phyloP scores from a whole-genome alignment of 2,329 filamentous ascomycete genomes.

The Talaromyces sp. region DNA sequence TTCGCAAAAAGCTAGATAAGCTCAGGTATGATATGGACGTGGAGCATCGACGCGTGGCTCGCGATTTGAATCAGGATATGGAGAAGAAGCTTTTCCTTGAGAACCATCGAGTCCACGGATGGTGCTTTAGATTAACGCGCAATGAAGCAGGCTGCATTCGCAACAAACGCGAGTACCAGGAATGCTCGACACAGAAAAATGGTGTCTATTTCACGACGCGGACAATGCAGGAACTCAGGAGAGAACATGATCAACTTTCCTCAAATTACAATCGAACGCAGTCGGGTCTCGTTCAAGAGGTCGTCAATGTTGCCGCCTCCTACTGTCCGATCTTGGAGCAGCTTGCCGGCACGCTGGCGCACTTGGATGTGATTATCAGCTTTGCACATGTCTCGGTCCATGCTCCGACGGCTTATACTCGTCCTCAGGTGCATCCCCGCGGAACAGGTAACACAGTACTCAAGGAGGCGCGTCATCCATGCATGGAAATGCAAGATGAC shows the following conservation, averaged over 20 bases:
- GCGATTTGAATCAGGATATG: conserved; percentile 82
- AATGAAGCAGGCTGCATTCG: conserved; percentile 89
- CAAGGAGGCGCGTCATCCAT: conserved; percentile 91
- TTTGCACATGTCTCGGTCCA: conserved; percentile 92
- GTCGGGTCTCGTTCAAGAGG: conserved; percentile 81
- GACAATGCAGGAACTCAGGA: conserved; percentile 68
- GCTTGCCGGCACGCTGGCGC: conserved; percentile 79
- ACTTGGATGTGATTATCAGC: conserved; percentile 90
- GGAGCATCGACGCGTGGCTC: conserved; percentile 70
- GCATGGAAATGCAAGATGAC: conserved; percentile 98
- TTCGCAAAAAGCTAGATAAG: conserved; percentile 84
- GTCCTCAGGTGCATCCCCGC: conserved; percentile 82
- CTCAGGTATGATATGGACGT: conserved; percentile 74
- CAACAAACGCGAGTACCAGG: conserved; percentile 82
- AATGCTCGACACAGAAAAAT: conserved; percentile 98
- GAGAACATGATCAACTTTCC: conserved; percentile 89
- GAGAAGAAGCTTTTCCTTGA: conserved; percentile 99
- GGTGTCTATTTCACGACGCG: conserved; percentile 96
- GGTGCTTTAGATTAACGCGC: conserved; percentile 90
- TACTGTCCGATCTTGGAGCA: conserved; percentile 91
- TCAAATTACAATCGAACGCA: conserved; percentile 95
- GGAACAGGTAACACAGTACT: conserved; percentile 83
- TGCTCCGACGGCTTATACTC: conserved; percentile 83
- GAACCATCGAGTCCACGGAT: conserved; percentile 91
- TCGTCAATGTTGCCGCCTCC: conserved; percentile 86